These are phyloP conservation scores for Tuber umbilicatum DNA, from an alignment of 495 filamentous ascomycete species.

Conservation along the genomic window DNA sequence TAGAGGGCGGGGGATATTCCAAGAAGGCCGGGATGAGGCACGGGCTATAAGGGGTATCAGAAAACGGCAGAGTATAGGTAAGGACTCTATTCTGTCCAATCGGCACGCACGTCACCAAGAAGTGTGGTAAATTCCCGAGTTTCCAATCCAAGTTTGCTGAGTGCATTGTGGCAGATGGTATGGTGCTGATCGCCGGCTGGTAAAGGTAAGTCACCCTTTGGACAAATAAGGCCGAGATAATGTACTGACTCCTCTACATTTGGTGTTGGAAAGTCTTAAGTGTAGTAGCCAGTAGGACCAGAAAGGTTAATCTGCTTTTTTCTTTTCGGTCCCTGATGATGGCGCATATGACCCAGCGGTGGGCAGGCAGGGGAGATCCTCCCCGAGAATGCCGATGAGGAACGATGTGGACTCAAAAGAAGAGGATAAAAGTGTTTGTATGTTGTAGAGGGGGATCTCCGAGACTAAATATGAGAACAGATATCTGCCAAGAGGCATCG, in stretches of 20 bases:
- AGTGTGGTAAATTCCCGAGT: slow-evolving; percentile 88
- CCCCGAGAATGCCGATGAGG: too few species aligned
- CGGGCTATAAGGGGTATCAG: too few species aligned
- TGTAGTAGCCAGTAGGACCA: slow-evolving; percentile 87
- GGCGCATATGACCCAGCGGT: too few species aligned
- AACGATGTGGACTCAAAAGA: too few species aligned
- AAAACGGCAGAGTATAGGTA: too few species aligned
- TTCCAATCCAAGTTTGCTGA: slow-evolving; percentile 89
- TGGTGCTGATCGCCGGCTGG: slow-evolving; percentile 68
- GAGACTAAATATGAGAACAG: too few species aligned
- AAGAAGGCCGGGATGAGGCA: too few species aligned
- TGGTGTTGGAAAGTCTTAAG: slow-evolving; percentile 83
- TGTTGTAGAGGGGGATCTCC: too few species aligned
- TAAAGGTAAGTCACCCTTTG: slow-evolving; percentile 77
- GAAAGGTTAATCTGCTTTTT: slow-evolving; percentile 90
- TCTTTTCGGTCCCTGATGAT: slow-evolving; percentile 59
- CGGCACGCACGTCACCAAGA: slow-evolving; percentile 78
- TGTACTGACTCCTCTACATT: slow-evolving; percentile 81
- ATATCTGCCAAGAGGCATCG: too few species aligned
- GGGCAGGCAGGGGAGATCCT: too few species aligned
- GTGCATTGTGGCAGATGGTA: slow-evolving; percentile 78
- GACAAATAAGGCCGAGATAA: slow-evolving; percentile 85
- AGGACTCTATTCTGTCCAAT: slow-evolving; percentile 75
- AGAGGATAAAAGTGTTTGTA: too few species aligned
- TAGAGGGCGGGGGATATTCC: too few species aligned